Percentiles rank a stretch among this genome's conserved stretches.
phyloP scores from a whole-genome alignment of 306 rosid species.

The Malus asiatica region DNA sequence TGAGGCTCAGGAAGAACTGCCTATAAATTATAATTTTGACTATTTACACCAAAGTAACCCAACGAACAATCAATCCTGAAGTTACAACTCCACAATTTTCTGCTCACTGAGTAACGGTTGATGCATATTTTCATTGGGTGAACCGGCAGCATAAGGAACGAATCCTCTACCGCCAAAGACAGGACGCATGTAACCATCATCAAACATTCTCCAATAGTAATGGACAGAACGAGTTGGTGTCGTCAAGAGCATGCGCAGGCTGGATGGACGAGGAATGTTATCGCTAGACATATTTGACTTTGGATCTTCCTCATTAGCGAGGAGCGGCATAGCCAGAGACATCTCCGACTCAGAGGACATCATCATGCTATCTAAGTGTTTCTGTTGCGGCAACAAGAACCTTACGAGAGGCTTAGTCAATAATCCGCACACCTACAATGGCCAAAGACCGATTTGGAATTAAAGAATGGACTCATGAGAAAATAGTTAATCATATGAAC shows the following conservation, averaged over 20 bases:
- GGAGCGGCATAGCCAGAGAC: conserved; percentile 26
- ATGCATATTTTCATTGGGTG: conserved; percentile 9
- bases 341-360: conserved; percentile 6
- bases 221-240: conserved; percentile 22
- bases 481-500: not conserved
- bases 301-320: conserved; percentile 4
- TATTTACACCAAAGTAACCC: not conserved
- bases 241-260: conserved; percentile 12
- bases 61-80: not conserved
- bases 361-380: not conserved
- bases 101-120: not conserved
- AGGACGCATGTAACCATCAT: conserved; percentile 50
- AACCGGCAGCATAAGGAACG: conserved; percentile 13
- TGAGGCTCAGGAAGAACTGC: not conserved
- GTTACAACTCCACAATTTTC: not conserved
- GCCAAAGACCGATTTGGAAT: not conserved
- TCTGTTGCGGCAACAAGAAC: conserved; percentile 31
- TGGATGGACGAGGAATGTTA: conserved; percentile 9
- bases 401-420: conserved; percentile 49
- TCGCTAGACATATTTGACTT: conserved; percentile 14
- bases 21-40: not conserved
- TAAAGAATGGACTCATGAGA: not conserved
- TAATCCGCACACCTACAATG: conserved; percentile 54
- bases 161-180: conserved; percentile 61
- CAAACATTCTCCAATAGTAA: conserved; percentile 40